Conservation (phyloP, 2,329 filamentous ascomycete species). For the Epichloe bromicola region DNA sequence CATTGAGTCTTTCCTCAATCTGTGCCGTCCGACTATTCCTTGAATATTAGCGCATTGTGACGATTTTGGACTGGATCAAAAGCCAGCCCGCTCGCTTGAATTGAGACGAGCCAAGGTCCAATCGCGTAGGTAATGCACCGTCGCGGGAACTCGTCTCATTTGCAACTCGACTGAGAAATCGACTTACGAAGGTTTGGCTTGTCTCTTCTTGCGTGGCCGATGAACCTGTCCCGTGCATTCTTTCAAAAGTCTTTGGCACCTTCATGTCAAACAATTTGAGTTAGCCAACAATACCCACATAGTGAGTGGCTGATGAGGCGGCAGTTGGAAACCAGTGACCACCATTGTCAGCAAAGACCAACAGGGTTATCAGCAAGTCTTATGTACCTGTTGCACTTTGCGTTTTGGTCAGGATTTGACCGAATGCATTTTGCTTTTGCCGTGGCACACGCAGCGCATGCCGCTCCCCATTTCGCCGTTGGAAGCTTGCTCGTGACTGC, state of each 20-base stretch:
- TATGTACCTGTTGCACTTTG: conserved; percentile 34
- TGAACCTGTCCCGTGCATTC: conserved; percentile 34
- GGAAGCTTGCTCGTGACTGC: conserved; percentile 18
- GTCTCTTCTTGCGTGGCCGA: conserved; percentile 37
- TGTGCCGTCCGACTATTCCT: conserved; percentile 31
- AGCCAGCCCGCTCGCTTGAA: neutral
- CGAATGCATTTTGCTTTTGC: conserved; percentile 39
- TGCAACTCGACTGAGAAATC: neutral
- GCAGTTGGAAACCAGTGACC: neutral
- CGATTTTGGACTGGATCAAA: neutral
- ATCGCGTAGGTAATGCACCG: neutral
- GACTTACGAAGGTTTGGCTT: conserved; percentile 36
- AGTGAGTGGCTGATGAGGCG: neutral
- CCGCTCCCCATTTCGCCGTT: conserved; percentile 35
- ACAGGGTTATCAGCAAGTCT: conserved; percentile 4
- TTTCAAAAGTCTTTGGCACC: conserved; percentile 35
- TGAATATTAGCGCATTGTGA: neutral
- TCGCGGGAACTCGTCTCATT: neutral
- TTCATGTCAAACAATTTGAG: conserved; percentile 9
- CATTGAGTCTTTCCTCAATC: conserved; percentile 36
- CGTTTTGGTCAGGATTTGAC: conserved; percentile 20
- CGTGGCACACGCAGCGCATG: conserved; percentile 33
- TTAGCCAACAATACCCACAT: conserved; percentile 2
- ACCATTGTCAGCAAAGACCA: neutral
- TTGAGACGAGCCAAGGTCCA: neutral